These are phyloP conservation scores for Hibiscus trionum DNA, from an alignment of 345 rosid genomes.

Conservation along the genomic window DNA sequence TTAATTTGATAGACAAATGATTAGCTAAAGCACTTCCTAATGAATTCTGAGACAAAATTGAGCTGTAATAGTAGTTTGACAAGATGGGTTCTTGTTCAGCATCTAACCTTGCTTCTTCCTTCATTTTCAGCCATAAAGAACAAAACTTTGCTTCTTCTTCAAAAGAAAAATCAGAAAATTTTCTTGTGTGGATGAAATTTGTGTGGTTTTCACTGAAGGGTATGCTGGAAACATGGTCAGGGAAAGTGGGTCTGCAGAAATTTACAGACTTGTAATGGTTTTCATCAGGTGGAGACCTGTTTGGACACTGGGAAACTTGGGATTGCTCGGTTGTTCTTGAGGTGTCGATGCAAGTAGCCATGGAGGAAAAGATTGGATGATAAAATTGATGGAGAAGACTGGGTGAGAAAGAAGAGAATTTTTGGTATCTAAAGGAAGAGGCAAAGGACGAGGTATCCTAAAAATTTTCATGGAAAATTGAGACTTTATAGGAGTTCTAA, in stretches of 20 bases:
- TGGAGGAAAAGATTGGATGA: slow-evolving; percentile 24
- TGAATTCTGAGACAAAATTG: slow-evolving; percentile 55
- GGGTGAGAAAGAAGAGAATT: slow-evolving; percentile 8
- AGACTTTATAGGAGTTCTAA: slow-evolving; percentile 18
- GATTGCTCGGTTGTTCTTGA: slow-evolving; percentile 32
- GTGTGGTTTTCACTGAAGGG: slow-evolving; percentile 31
- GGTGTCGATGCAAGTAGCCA: slow-evolving; percentile 75
- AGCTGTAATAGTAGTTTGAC: slow-evolving; percentile 54
- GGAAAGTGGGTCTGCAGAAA: slow-evolving; percentile 33
- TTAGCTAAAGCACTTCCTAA: slow-evolving; percentile 64
- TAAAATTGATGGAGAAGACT: slow-evolving; percentile 8
- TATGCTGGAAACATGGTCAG: slow-evolving; percentile 23
- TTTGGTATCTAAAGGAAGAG: slow-evolving; percentile 27
- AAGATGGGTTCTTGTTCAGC: slow-evolving; percentile 57
- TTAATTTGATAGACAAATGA: slow-evolving; percentile 54
- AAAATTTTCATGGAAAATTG: slow-evolving; percentile 9
- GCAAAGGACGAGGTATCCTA: slow-evolving; percentile 24
- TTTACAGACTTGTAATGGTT: slow-evolving; percentile 21
- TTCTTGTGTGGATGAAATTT: slow-evolving; percentile 23
- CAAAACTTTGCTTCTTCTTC: slow-evolving; percentile 16
- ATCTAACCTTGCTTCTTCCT: slow-evolving; percentile 60
- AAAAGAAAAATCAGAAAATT: slow-evolving; percentile 11
- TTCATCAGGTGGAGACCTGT: slow-evolving; percentile 35
- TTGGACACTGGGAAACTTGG: slow-evolving; percentile 38
- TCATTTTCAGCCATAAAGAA: slow-evolving; percentile 51